Base-by-base conservation (phyloP, 1,139 yeast genomes). In the Zygoascus hellenicus region DNA sequence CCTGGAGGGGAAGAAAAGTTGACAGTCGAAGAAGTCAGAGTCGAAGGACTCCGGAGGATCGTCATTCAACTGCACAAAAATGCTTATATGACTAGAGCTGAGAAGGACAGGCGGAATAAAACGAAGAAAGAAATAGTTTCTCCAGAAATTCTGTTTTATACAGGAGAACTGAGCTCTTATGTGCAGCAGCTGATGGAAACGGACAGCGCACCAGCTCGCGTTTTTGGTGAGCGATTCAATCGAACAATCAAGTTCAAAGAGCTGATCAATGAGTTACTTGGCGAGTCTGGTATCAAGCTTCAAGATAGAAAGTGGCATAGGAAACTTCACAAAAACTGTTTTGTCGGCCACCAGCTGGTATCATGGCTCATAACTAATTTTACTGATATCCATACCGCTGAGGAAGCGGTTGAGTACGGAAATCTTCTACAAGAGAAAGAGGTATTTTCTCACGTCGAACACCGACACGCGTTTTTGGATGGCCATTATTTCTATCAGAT, bases 281-380 rank as follows among this genome's bases (percentile, higher is more conserved):
- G 86, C 44, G 66, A 74, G 16, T 56, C 55, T 33, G 82, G 89
- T 10, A 68, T 83, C 47, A 68, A 73, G 42, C 71, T 92, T 41
- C 81, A 78, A 1, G 96, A 89, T 58, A 72, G 97, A 56, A 77
- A 82, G 28, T 92, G 98, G 98, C 97, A 92, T 63, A 81, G 90
- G 77, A 82, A 81, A 54, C 70, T 76, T 9, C 95, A 88, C 63
- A 72, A 75, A 32, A 78, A 83, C 54, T 86, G 96, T 65, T 89
- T 92, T 61, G 66, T 87, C 30, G 97, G 97, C 0, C 79, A 81
- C 54, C 96, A 88, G 51, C 72, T 89, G 55, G 96, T 88, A 0
- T 76, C 81, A 16, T 92, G 97, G 97, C 62, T 90, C 46, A 70
- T 85, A 36, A 84, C 83, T 51, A 79, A 81, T 51, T 84, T 89